These are phyloP conservation scores for Xylariales sp. DNA, from an alignment of 2,329 filamentous ascomycete genomes.

Conservation along the genomic window DNA sequence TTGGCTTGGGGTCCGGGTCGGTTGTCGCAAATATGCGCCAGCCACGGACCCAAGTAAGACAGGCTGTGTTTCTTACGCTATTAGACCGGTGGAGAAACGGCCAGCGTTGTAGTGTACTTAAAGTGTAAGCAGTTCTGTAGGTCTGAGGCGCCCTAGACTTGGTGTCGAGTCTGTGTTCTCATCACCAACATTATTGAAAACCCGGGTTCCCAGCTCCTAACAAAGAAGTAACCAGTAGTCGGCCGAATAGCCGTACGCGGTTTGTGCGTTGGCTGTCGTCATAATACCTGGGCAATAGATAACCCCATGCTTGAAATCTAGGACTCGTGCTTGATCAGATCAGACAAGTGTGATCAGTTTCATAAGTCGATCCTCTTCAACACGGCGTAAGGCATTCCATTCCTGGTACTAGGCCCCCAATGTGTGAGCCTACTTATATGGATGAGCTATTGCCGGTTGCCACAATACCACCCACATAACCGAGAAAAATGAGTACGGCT, in stretches of 20 bases:
- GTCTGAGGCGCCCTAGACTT: slow-evolving; percentile 2
- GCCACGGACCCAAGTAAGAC: slow-evolving; percentile 27
- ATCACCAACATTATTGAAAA: slow-evolving; percentile 15
- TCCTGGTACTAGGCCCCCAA: slow-evolving; percentile 6
- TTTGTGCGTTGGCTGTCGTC: background rate
- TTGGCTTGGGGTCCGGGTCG: slow-evolving; percentile 14
- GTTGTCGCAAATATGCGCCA: slow-evolving; percentile 26
- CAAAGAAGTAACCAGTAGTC: background rate
- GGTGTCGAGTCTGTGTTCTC: slow-evolving; percentile 4
- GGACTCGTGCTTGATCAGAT: slow-evolving; percentile 24
- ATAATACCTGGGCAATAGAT: background rate
- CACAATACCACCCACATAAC: slow-evolving; percentile 15
- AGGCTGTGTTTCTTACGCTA: slow-evolving; percentile 32
- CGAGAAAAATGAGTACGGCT: background rate
- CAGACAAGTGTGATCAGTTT: slow-evolving; percentile 23
- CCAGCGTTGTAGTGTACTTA: background rate
- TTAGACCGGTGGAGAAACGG: slow-evolving; percentile 21
- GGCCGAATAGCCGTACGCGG: background rate
- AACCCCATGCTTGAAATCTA: slow-evolving; percentile 3
- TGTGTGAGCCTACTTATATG: background rate
- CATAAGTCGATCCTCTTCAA: slow-evolving; percentile 23
- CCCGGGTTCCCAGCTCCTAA: background rate
- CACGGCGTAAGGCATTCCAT: slow-evolving; percentile 11
- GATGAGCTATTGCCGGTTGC: slow-evolving; percentile 5
- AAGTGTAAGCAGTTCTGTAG: slow-evolving; percentile 12